phyloP scores from a whole-genome alignment of 176 grass and related monocot species.

The Oryza nivara region DNA sequence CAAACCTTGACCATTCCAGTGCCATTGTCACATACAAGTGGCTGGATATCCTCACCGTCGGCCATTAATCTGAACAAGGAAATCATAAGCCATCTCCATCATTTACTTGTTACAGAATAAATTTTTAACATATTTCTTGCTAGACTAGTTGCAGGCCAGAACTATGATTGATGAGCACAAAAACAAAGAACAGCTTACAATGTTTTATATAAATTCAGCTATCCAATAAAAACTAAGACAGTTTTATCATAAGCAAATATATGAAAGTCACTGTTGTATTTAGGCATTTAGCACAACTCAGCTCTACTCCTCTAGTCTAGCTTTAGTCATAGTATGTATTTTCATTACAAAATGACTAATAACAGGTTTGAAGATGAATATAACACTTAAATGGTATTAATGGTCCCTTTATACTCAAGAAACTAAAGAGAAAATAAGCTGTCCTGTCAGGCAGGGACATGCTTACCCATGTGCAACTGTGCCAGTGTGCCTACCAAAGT shows the following conservation, averaged over 20 bases:
- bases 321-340: not conserved
- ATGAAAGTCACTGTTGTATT: not conserved
- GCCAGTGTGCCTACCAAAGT: slow-evolving; percentile 29
- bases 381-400: slow-evolving; percentile 7
- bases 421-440: slow-evolving; percentile 31
- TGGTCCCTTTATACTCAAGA: slow-evolving; percentile 7
- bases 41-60: slow-evolving; percentile 50
- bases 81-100: not conserved
- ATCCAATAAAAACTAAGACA: slow-evolving; percentile 1
- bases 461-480: slow-evolving; percentile 42
- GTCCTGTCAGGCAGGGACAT: slow-evolving; percentile 41
- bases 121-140: not conserved
- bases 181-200: not conserved
- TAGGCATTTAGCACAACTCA: slow-evolving; percentile 21
- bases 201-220: not conserved
- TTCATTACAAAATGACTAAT: not conserved
- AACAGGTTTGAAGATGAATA: not conserved
- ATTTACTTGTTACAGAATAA: not conserved
- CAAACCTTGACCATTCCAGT: slow-evolving; percentile 58
- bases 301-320: slow-evolving; percentile 15
- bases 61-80: slow-evolving; percentile 36
- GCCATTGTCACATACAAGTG: slow-evolving; percentile 57
- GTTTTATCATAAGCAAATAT: not conserved
- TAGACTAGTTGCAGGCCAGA: not conserved
- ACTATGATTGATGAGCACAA: not conserved